Conservation (phyloP, 2,329 filamentous ascomycete species). For the Botrytis galanthina region DNA sequence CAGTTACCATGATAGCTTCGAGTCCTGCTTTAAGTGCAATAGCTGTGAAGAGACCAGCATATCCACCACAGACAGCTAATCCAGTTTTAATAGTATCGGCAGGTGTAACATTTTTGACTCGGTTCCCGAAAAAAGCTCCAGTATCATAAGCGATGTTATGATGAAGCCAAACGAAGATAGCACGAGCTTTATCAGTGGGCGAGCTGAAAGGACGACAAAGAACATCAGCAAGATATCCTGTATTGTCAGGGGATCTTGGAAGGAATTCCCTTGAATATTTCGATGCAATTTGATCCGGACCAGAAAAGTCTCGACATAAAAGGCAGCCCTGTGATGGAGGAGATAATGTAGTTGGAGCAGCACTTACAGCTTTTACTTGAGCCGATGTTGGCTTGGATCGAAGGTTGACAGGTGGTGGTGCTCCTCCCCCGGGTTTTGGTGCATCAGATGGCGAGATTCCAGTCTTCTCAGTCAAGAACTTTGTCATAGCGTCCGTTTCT, state of each 20-base stretch:
- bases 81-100: slow-evolving; percentile 73
- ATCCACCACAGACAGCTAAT: slow-evolving; percentile 87
- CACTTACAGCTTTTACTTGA: slow-evolving; percentile 48
- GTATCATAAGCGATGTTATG: slow-evolving; percentile 89
- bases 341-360: slow-evolving; percentile 27
- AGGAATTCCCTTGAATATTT: slow-evolving; percentile 72
- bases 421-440: slow-evolving; percentile 25
- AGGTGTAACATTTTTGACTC: slow-evolving; percentile 64
- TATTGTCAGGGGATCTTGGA: slow-evolving; percentile 57
- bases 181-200: slow-evolving; percentile 84
- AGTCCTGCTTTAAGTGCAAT: slow-evolving; percentile 78
- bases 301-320: slow-evolving; percentile 83
- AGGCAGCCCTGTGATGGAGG: slow-evolving; percentile 57
- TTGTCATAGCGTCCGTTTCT: slow-evolving; percentile 27
- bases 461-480: slow-evolving; percentile 33
- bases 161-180: slow-evolving; percentile 93
- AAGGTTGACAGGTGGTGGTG: slow-evolving; percentile 36
- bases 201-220: slow-evolving; percentile 79
- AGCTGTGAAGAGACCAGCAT: slow-evolving; percentile 76
- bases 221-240: slow-evolving; percentile 72
- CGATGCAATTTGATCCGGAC: slow-evolving; percentile 72
- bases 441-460: slow-evolving; percentile 30
- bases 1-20: slow-evolving; percentile 69
- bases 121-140: slow-evolving; percentile 71
- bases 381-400: slow-evolving; percentile 39